Conservation (phyloP, 1,284 basidiomycete species). For the Kalmanozyma brasiliensis region DNA sequence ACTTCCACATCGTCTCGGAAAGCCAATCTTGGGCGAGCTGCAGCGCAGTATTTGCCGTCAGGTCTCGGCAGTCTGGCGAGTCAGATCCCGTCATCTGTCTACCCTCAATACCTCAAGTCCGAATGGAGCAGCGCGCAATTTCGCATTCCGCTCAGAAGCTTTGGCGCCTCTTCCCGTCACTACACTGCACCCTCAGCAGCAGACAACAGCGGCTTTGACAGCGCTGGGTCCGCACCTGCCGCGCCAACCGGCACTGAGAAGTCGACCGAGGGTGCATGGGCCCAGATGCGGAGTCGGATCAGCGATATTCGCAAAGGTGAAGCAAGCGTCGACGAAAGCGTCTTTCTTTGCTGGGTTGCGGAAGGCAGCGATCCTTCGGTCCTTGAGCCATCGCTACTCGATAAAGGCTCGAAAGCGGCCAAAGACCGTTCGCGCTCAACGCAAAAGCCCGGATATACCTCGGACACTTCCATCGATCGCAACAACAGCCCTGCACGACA, state of each 20-base stretch:
- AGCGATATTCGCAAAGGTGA: constrained; percentile 59
- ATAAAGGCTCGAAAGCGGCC: neutral
- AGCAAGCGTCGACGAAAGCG: constrained; percentile 51
- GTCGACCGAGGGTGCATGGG: constrained; percentile 61
- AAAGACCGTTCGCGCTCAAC: neutral
- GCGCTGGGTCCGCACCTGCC: constrained; percentile 5
- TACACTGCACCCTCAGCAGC: constrained; percentile 9
- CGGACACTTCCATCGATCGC: neutral
- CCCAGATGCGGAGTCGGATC: constrained; percentile 53
- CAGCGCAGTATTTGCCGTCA: constrained; percentile 45
- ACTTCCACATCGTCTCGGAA: constrained; percentile 14
- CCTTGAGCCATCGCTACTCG: neutral
- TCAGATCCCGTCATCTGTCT: constrained; percentile 49
- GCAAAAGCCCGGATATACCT: neutral
- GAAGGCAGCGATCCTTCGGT: constrained; percentile 5
- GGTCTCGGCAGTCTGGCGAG: constrained; percentile 42
- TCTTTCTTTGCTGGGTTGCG: constrained; percentile 55
- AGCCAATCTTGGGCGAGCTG: constrained; percentile 29
- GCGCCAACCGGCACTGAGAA: constrained; percentile 27
- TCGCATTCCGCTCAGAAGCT: constrained; percentile 55
- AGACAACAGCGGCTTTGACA: constrained; percentile 11
- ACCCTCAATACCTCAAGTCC: constrained; percentile 58
- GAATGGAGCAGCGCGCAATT: constrained; percentile 61
- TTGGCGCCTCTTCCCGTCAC: constrained; percentile 37
- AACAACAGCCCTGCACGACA: neutral